These are phyloP conservation scores for Fusarium oligoseptatum DNA, from an alignment of 2,329 filamentous ascomycete species.

Conservation along the genomic window DNA sequence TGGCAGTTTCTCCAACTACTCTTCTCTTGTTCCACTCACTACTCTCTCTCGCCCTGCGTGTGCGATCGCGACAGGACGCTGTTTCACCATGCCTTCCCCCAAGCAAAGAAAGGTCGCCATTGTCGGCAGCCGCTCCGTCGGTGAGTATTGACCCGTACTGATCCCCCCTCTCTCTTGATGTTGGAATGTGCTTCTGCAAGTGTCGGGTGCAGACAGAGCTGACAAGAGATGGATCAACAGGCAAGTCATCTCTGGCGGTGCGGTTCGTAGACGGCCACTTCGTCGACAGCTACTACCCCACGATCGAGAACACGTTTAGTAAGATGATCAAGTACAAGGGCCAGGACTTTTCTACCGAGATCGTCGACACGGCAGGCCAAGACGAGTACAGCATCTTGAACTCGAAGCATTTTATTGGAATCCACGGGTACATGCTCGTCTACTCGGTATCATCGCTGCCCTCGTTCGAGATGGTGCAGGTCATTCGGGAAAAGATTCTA, in stretches of 20 bases:
- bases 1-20: background rate
- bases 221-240: slow-evolving; percentile 60
- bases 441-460: slow-evolving; percentile 96
- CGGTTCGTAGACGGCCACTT: slow-evolving; percentile 98
- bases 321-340: slow-evolving; percentile 94
- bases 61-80: slow-evolving; percentile 20
- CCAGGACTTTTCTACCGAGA: slow-evolving; percentile 95
- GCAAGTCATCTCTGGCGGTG: slow-evolving; percentile 97
- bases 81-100: slow-evolving; percentile 58
- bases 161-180: background rate
- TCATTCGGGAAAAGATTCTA: slow-evolving; percentile 96
- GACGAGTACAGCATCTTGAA: slow-evolving; percentile 99
- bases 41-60: slow-evolving; percentile 3
- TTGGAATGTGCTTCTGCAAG: background rate
- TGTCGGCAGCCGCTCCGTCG: slow-evolving; percentile 91
- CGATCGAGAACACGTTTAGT: slow-evolving; percentile 98
- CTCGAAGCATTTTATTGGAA: slow-evolving; percentile 98
- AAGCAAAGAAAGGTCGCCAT: slow-evolving; percentile 97
- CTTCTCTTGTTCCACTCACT: slow-evolving; percentile 28
- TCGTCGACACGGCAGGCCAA: slow-evolving; percentile 98
- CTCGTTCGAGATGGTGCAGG: slow-evolving; percentile 97
- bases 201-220: slow-evolving; percentile 11
- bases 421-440: slow-evolving; percentile 98
- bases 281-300: slow-evolving; percentile 98
- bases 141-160: slow-evolving; percentile 51